Conservation (phyloP, 2,329 filamentous ascomycete species). For the Geosmithia putterillii region DNA sequence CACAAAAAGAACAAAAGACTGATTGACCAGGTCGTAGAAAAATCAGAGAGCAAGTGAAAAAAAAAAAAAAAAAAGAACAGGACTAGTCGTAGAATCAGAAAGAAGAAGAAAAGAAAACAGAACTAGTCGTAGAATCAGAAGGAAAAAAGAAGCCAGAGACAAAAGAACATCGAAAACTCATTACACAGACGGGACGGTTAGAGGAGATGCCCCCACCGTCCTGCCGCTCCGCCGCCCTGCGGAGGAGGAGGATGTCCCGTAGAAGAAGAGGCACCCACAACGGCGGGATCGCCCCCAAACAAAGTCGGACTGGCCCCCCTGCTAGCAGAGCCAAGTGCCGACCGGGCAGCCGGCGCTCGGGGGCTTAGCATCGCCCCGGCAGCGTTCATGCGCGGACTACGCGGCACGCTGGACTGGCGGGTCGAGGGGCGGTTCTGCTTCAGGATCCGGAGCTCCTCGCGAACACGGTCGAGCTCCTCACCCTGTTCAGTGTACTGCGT, state of each 20-base stretch:
- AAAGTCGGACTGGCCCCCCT: constrained; percentile 36
- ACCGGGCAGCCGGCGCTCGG: constrained; percentile 4
- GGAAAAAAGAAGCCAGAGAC: neutral
- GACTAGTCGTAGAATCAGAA: neutral
- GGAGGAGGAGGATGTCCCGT: constrained; percentile 19
- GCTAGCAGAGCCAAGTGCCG: constrained; percentile 19
- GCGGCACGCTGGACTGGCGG: constrained; percentile 41
- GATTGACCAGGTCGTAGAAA: too few species aligned
- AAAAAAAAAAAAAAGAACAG: neutral
- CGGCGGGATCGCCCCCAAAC: constrained; percentile 9
- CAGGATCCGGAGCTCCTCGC: constrained; percentile 34
- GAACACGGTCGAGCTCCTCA: constrained; percentile 30
- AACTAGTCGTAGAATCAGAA: neutral
- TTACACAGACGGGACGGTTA: neutral
- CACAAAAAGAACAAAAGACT: too few species aligned
- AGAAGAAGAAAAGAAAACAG: neutral
- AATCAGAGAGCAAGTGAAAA: too few species aligned
- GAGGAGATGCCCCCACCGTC: neutral
- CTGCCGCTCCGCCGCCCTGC: constrained; percentile 1
- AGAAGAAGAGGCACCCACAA: constrained; percentile 11
- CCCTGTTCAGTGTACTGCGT: constrained; percentile 36
- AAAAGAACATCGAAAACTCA: neutral
- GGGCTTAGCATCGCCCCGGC: constrained; percentile 36
- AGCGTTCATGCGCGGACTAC: constrained; percentile 37
- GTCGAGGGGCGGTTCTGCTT: constrained; percentile 42